Conservation (phyloP, 108 stramenopile genomes). For the Fragilaria radians region DNA sequence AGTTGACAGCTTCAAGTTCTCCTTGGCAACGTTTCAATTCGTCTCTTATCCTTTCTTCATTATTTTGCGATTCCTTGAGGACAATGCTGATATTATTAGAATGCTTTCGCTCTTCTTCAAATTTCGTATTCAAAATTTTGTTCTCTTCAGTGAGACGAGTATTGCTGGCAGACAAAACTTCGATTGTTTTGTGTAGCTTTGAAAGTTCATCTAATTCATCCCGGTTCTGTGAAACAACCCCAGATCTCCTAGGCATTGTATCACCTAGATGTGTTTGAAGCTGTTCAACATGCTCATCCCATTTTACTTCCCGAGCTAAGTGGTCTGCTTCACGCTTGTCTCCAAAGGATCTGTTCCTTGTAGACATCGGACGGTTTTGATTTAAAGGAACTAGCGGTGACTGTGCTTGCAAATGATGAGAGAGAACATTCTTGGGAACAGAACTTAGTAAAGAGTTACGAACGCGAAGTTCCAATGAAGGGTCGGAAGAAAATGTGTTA, state of each 20-base stretch:
- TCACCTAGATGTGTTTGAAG: not conserved
- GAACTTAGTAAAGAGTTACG: not conserved
- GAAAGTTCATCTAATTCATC: not conserved
- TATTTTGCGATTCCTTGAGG: not conserved
- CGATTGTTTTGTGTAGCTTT: not conserved
- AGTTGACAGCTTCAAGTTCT: not conserved
- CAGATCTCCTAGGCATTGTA: not conserved
- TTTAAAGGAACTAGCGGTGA: not conserved
- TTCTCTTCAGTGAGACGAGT: not conserved
- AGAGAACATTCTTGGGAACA: not conserved
- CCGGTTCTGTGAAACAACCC: not conserved
- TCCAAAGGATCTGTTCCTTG: not conserved
- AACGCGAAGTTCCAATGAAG: not conserved
- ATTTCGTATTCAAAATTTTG: not conserved
- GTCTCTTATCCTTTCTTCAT: not conserved
- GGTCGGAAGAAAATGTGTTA: not conserved
- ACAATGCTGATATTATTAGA: not conserved
- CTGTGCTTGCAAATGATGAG: not conserved
- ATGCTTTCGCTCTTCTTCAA: not conserved
- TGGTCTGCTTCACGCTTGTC: not conserved
- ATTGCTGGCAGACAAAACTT: not conserved
- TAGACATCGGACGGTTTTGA: not conserved
- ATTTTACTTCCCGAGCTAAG: not conserved
- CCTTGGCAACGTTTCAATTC: not conserved
- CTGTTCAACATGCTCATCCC: not conserved